These are phyloP conservation scores for Cryptosporidium sp. DNA, from an alignment of 169 alveolate species.

Conservation along the genomic window DNA sequence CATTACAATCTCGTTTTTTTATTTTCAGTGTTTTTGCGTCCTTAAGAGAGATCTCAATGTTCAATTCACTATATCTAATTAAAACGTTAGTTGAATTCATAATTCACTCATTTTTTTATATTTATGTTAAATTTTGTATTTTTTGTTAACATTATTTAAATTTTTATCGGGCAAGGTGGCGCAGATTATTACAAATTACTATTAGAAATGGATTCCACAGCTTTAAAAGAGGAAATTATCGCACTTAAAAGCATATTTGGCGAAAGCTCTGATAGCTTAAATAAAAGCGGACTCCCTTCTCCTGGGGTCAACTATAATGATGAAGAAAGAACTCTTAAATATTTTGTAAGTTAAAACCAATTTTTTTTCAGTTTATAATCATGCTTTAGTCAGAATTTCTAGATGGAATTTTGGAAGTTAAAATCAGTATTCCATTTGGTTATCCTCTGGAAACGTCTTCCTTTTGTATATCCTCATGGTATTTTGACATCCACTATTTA, in stretches of 20 bases:
- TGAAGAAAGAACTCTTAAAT: constrained; percentile 21
- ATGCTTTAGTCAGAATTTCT: constrained; percentile 13
- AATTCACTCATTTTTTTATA: background rate
- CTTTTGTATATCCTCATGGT: constrained; percentile 31
- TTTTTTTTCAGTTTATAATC: background rate
- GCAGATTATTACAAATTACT: background rate
- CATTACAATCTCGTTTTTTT: background rate
- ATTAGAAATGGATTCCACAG: constrained; percentile 13
- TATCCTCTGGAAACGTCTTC: constrained; percentile 45
- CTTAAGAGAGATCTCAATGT: constrained; percentile 9
- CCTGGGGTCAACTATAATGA: constrained; percentile 24
- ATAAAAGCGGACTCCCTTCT: background rate
- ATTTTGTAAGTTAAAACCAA: constrained; percentile 30
- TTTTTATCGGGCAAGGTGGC: no score
- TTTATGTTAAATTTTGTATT: background rate
- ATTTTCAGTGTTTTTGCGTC: constrained; percentile 8
- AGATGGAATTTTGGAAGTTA: constrained; percentile 60
- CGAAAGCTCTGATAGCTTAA: background rate
- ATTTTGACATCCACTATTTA: constrained; percentile 33
- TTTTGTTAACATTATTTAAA: no score
- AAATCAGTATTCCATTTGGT: constrained; percentile 57
- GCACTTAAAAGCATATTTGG: constrained; percentile 53
- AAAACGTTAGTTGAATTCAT: background rate
- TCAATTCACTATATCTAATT: background rate
- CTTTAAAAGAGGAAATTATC: constrained; percentile 30